These are phyloP conservation scores for Vigna trinervia DNA, from an alignment of 306 rosid species.

Conservation along the genomic window DNA sequence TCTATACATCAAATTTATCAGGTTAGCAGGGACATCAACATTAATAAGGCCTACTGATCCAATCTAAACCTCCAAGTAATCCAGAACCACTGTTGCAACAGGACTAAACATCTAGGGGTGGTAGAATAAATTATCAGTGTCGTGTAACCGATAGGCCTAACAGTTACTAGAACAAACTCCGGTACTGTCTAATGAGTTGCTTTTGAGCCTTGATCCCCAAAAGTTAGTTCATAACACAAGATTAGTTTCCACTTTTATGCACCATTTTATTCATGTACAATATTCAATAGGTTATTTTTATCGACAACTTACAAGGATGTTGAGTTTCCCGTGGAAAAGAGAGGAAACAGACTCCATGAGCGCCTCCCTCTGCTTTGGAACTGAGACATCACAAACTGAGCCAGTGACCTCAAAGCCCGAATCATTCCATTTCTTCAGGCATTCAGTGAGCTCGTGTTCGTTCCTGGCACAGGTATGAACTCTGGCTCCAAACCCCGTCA, in stretches of 20 bases:
- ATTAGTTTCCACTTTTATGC: neutral
- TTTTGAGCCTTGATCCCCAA: no score
- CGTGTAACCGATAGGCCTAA: no score
- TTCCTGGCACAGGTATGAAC: constrained; percentile 80
- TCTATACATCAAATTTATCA: constrained; percentile 43
- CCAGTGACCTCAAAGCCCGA: constrained; percentile 68
- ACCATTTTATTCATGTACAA: neutral
- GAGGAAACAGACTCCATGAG: constrained; percentile 65
- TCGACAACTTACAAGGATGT: constrained; percentile 63
- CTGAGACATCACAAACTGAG: constrained; percentile 72
- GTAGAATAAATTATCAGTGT: neutral
- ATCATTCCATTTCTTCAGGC: constrained; percentile 64
- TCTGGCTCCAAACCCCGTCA: constrained; percentile 75
- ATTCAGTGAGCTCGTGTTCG: constrained; percentile 50
- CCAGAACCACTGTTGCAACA: neutral
- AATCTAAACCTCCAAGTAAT: constrained; percentile 3
- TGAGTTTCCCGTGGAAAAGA: constrained; percentile 72
- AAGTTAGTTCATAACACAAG: no score
- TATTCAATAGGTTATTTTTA: neutral
- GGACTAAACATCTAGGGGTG: neutral
- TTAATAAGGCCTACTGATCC: neutral
- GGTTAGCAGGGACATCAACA: neutral
- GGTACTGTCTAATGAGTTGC: neutral
- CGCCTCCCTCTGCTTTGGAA: constrained; percentile 60
- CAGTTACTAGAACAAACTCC: no score